Base-by-base conservation (phyloP, 2,329 filamentous ascomycete species). In the Aspergillus ruber region DNA sequence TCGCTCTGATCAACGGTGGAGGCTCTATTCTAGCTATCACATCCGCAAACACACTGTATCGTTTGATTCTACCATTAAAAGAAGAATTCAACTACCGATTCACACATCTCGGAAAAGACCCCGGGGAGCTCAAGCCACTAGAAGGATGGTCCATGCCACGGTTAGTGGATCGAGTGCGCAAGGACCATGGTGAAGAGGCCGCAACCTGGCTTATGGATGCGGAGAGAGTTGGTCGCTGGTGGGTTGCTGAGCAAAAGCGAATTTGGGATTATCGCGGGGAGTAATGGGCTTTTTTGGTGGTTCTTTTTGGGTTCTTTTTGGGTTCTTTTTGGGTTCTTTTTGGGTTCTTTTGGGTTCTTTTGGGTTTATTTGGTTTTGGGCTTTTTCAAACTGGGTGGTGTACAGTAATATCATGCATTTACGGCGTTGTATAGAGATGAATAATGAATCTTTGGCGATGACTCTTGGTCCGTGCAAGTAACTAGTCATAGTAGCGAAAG, bases 31-130 rank as follows among this genome's bases (percentile, higher is more conserved):
- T 78, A 77, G 52, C 74, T 74, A 51, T 83, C 86, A 69, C 83
- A 83, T 4, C 77, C 73, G 53, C 96, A 85, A 89, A 82, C 85
- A 58, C 88, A 90, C 74, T 67, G 42, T 66, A 79, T 94, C 50
- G 76, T 79, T 50, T 90, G 86, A 53, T 59, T 15, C 83, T 96
- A 46, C 83, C 87, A 4, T 82, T 91, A 59, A 80, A 87, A 60
- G 88, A 95, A 66, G 86, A 86, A 43, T 86, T 76, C 33, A 55
- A 61, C 48, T 67, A 64, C 36, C 52, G 54, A 42, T 71, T 72
- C 53, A 65, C 65, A 2, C 56, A 70, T 40, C 52, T 63, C 3
- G 53, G 49, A 5, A 53, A 54, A 6, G 68, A 72, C 45, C 66
- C 68, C 1, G 54, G 62, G 42, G 70, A 72, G 46, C 38, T 51